These are phyloP conservation scores for Coniophora puteana DNA, from an alignment of 1,284 basidiomycete species.

Conservation along the genomic window DNA sequence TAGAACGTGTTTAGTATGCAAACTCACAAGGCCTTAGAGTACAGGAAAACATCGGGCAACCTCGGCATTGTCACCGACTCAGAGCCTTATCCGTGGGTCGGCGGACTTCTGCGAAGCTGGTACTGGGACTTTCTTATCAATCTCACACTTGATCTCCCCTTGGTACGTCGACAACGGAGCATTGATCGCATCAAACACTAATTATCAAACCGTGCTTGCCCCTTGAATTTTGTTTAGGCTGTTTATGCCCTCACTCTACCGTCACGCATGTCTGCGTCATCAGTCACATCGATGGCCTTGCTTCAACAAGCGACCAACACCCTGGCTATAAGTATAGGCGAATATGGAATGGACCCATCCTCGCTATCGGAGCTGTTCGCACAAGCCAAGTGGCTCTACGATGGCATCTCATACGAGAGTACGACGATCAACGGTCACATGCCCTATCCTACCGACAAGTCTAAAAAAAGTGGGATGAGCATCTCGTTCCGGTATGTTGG, in stretches of 20 bases:
- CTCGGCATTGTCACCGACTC: conserved; percentile 24
- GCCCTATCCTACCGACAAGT: conserved; percentile 13
- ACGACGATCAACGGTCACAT: conserved; percentile 14
- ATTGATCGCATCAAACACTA: not conserved
- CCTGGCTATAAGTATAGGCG: conserved; percentile 12
- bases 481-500: conserved; percentile 34
- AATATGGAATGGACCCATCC: conserved; percentile 4
- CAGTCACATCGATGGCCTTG: conserved; percentile 19
- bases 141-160: conserved; percentile 16
- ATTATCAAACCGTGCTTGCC: no score
- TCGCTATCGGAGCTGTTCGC: conserved; percentile 12
- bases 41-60: conserved; percentile 23
- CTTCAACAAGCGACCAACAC: conserved; percentile 16
- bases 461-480: conserved; percentile 29
- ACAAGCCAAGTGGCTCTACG: conserved; percentile 23
- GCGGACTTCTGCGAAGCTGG: conserved; percentile 27
- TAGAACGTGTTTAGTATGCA: not conserved
- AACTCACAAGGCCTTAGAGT: conserved; percentile 26
- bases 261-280: conserved; percentile 11
- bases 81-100: conserved; percentile 27
- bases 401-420: conserved; percentile 22
- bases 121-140: conserved; percentile 30
- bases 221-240: conserved; percentile 16
- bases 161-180: conserved; percentile 10
- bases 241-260: conserved; percentile 14